Evolutionary conservation across 2,329 filamentous ascomycete species (phyloP).

Genomic region (Calonectria pauciramosa): DNA sequence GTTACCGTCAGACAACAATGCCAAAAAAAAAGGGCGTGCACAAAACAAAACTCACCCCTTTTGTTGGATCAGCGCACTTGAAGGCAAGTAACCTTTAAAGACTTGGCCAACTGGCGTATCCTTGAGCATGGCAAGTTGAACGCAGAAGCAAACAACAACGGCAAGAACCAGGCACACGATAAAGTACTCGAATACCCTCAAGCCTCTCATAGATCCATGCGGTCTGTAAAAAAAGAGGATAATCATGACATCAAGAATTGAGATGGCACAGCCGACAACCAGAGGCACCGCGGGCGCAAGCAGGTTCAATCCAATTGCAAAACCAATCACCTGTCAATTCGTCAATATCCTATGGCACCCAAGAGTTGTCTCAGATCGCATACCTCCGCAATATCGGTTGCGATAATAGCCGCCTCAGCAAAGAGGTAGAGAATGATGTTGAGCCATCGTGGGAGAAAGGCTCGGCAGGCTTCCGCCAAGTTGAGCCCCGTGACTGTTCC

Average conservation of each 20-base stretch:
- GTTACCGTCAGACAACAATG: conserved; percentile 4
- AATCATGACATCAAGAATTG: conserved; percentile 76
- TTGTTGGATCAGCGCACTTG: conserved; percentile 68
- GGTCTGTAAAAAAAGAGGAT: conserved; percentile 77
- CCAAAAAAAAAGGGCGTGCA: background rate
- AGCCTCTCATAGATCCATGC: conserved; percentile 68
- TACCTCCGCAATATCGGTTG: conserved; percentile 77
- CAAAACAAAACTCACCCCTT: conserved; percentile 58
- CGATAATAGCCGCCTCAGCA: conserved; percentile 77
- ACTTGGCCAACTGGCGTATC: conserved; percentile 70
- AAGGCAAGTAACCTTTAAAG: conserved; percentile 76
- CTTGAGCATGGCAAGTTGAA: conserved; percentile 74
- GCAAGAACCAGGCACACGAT: conserved; percentile 75
- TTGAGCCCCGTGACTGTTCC: conserved; percentile 78
- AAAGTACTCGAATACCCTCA: conserved; percentile 75
- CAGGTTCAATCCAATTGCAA: conserved; percentile 77
- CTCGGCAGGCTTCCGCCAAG: conserved; percentile 75
- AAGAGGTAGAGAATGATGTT: conserved; percentile 73
- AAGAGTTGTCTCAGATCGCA: background rate
- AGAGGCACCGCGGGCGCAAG: conserved; percentile 74
- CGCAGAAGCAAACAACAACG: conserved; percentile 79
- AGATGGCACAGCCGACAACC: conserved; percentile 77
- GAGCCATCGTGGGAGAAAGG: conserved; percentile 75
- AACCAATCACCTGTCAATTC: conserved; percentile 71
- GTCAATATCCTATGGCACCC: background rate